These are phyloP conservation scores for Pleurotus salmoneostramineus DNA, from an alignment of 768 basidiomycete genomes.

Conservation along the genomic window DNA sequence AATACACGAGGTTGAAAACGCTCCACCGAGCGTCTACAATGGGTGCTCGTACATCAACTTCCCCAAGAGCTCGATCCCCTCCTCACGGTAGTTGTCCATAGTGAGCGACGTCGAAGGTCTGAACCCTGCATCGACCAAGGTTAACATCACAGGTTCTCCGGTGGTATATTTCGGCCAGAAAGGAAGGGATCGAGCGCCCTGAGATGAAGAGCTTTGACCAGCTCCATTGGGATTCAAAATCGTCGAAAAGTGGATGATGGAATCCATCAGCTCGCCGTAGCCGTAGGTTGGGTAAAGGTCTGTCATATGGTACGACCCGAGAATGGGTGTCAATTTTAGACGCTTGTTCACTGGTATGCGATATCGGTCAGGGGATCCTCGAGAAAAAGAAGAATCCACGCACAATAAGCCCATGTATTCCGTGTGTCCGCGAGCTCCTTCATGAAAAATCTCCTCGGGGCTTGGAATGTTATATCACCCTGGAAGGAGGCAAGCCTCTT, in stretches of 20 bases:
- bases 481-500: constrained; percentile 47
- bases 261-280: constrained; percentile 26
- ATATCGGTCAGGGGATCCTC: neutral
- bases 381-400: neutral
- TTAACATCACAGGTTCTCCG: neutral
- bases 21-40: neutral
- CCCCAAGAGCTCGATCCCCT: neutral
- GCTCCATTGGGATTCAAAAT: constrained; percentile 30
- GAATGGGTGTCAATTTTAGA: constrained; percentile 20
- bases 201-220: constrained; percentile 3
- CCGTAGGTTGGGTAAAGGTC: constrained; percentile 27
- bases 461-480: constrained; percentile 49
- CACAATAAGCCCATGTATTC: constrained; percentile 32
- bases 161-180: constrained; percentile 28
- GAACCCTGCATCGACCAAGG: neutral
- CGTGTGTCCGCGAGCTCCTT: constrained; percentile 32
- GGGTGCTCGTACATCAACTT: neutral
- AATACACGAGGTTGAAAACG: neutral
- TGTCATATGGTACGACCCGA: constrained; percentile 32
- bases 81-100: neutral
- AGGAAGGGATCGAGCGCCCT: neutral
- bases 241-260: constrained; percentile 29
- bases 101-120: neutral
- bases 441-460: constrained; percentile 47
- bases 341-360: constrained; percentile 26